These are phyloP conservation scores for Cinchona pubescens DNA, from an alignment of 257 asterid genomes.

Conservation along the genomic window DNA sequence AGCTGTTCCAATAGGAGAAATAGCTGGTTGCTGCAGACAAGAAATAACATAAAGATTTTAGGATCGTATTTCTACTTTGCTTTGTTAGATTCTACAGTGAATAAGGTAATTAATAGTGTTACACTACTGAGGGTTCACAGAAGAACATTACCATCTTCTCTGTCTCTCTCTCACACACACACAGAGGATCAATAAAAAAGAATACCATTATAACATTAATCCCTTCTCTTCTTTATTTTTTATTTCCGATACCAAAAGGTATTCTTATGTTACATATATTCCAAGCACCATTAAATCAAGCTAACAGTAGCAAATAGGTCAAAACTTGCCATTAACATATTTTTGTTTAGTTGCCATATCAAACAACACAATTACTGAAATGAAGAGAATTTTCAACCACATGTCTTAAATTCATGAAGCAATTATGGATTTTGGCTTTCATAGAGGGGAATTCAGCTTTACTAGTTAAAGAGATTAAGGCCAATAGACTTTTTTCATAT, in stretches of 20 bases:
- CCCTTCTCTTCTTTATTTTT: not conserved
- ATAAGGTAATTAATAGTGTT: not conserved
- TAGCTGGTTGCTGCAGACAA: constrained; percentile 46
- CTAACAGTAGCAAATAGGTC: not conserved
- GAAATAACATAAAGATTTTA: constrained; percentile 1
- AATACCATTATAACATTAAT: not conserved
- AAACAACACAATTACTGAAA: not conserved
- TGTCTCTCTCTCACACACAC: no score
- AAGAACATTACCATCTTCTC: not conserved
- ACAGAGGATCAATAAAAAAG: no score
- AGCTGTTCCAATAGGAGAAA: constrained; percentile 47
- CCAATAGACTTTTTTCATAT: not conserved
- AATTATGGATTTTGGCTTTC: not conserved
- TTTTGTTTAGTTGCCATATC: not conserved
- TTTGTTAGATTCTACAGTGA: not conserved
- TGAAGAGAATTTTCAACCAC: no score
- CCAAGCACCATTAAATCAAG: not conserved
- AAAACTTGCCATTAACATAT: not conserved
- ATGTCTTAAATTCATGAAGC: not conserved
- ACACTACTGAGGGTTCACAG: not conserved
- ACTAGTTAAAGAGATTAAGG: not conserved
- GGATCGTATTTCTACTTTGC: constrained; percentile 15
- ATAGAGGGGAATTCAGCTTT: not conserved
- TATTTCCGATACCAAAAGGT: not conserved
- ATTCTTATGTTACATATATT: not conserved